Evolutionary conservation across 495 filamentous ascomycete species (phyloP).

Genomic region (Trichoderma parareesei): DNA sequence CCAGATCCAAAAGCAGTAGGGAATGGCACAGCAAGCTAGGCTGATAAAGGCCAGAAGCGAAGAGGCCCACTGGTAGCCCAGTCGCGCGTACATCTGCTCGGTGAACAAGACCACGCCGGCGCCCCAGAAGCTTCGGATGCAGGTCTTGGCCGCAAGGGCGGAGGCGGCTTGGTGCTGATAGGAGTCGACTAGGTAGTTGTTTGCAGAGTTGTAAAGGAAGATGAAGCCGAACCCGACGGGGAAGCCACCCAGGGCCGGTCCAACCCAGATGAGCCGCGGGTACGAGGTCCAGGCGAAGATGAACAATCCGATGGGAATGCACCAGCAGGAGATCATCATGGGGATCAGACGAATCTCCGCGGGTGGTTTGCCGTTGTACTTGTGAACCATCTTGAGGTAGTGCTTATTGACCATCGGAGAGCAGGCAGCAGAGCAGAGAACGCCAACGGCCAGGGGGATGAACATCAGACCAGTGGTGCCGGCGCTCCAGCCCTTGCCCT

Average conservation of each 20-base stretch:
- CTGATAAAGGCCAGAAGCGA: slow-evolving; percentile 62
- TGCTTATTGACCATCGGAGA: slow-evolving; percentile 67
- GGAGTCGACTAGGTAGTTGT: slow-evolving; percentile 75
- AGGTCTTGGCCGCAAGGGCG: slow-evolving; percentile 78
- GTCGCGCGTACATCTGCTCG: slow-evolving; percentile 64
- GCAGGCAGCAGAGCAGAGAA: slow-evolving; percentile 55
- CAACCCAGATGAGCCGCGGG: slow-evolving; percentile 55
- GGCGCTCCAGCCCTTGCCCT: slow-evolving; percentile 63
- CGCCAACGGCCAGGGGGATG: slow-evolving; percentile 61
- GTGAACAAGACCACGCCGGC: slow-evolving; percentile 70
- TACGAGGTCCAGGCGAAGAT: slow-evolving; percentile 83
- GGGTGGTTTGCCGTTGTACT: slow-evolving; percentile 60
- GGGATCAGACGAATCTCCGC: slow-evolving; percentile 70
- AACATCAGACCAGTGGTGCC: slow-evolving; percentile 75
- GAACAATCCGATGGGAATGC: slow-evolving; percentile 67
- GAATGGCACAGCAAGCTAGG: slow-evolving; percentile 66
- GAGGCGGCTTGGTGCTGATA: slow-evolving; percentile 82
- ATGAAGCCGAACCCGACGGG: slow-evolving; percentile 81
- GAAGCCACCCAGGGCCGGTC: slow-evolving; percentile 62
- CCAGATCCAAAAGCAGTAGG: slow-evolving; percentile 67
- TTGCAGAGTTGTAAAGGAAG: slow-evolving; percentile 77
- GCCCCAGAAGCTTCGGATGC: slow-evolving; percentile 71
- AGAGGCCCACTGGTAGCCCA: slow-evolving; percentile 70
- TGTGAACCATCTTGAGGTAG: slow-evolving; percentile 53
- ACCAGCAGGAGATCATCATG: slow-evolving; percentile 81